A percentile compares a stretch with the other conserved stretches of the same genome.
Evolutionary conservation across 2,329 filamentous ascomycete genomes (phyloP).

Genomic region (Colletotrichum spinosum): DNA sequence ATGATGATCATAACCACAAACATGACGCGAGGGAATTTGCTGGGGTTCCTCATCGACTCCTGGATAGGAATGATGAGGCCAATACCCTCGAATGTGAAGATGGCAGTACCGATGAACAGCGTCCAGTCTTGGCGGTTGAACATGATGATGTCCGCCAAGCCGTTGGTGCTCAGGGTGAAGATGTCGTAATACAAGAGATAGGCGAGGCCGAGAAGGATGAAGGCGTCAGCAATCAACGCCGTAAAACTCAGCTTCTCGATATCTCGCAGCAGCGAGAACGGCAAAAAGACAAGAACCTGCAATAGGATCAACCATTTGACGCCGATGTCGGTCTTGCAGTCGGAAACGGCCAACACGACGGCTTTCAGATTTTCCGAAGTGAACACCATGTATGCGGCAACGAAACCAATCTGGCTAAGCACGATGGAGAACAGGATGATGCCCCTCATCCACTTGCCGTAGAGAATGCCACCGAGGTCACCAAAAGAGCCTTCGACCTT

Average conservation of each 20-base stretch:
- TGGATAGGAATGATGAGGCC: slow-evolving; percentile 82
- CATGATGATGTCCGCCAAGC: slow-evolving; percentile 85
- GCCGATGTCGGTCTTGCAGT: slow-evolving; percentile 87
- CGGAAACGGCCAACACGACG: slow-evolving; percentile 89
- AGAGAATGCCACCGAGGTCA: slow-evolving; percentile 93
- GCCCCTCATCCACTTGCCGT: slow-evolving; percentile 88
- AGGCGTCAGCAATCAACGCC: slow-evolving; percentile 90
- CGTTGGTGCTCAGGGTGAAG: slow-evolving; percentile 80
- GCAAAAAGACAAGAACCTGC: slow-evolving; percentile 95
- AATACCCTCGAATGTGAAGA: slow-evolving; percentile 86
- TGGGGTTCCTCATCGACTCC: slow-evolving; percentile 84
- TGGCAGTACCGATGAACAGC: slow-evolving; percentile 97
- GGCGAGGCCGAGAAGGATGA: slow-evolving; percentile 91
- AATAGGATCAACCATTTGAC: slow-evolving; percentile 92
- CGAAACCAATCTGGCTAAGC: slow-evolving; percentile 94
- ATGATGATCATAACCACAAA: slow-evolving; percentile 95
- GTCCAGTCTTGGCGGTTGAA: slow-evolving; percentile 97
- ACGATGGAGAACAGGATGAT: slow-evolving; percentile 93
- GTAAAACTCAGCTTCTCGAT: slow-evolving; percentile 98
- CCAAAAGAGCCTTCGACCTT: slow-evolving; percentile 95
- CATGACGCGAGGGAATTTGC: slow-evolving; percentile 91
- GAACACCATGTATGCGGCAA: slow-evolving; percentile 96
- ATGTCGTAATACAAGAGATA: slow-evolving; percentile 98
- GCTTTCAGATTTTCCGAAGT: slow-evolving; percentile 96
- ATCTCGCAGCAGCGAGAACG: slow-evolving; percentile 92